Evolutionary conservation across 192 early-diverging fungal species (phyloP).

Genomic region (Coemansia sp.): DNA sequence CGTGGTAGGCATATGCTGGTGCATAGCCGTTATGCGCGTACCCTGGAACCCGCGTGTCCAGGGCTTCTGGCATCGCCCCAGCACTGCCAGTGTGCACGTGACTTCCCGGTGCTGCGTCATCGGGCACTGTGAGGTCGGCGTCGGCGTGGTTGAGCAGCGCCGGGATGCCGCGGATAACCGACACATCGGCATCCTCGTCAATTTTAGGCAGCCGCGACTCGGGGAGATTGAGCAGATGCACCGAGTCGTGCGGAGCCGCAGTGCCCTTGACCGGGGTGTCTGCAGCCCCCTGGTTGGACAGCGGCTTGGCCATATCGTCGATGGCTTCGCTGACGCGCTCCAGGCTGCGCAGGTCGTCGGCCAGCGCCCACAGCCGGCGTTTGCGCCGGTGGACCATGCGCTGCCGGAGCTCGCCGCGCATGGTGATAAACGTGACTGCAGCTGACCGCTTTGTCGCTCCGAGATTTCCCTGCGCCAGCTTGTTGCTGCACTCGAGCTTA

Average conservation of each 20-base stretch:
- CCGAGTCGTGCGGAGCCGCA: slow-evolving; percentile 19
- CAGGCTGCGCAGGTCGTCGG: slow-evolving; percentile 37
- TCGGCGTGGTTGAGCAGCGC: slow-evolving; percentile 41
- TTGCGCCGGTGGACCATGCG: slow-evolving; percentile 38
- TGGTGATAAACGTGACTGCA: slow-evolving; percentile 21
- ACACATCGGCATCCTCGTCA: slow-evolving; percentile 36
- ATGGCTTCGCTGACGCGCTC: slow-evolving; percentile 40
- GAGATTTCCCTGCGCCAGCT: slow-evolving; percentile 23
- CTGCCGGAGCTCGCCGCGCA: slow-evolving; percentile 27
- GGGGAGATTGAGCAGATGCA: slow-evolving; percentile 29
- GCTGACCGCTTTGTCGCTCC: slow-evolving; percentile 14
- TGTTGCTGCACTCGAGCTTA: slow-evolving; percentile 20
- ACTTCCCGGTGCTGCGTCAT: not conserved
- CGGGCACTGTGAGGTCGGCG: not conserved
- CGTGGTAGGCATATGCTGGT: slow-evolving; percentile 6
- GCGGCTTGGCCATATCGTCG: slow-evolving; percentile 23
- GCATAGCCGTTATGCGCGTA: not conserved
- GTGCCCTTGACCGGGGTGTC: slow-evolving; percentile 7
- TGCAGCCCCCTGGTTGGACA: slow-evolving; percentile 13
- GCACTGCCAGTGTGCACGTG: not conserved
- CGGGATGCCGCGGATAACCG: slow-evolving; percentile 36
- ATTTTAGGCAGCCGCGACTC: slow-evolving; percentile 22
- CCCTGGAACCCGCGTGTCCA: not conserved
- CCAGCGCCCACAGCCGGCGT: slow-evolving; percentile 37
- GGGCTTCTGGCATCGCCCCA: not conserved